These are phyloP conservation scores for Turnera subulata DNA, from an alignment of 345 rosid species.

Conservation along the genomic window DNA sequence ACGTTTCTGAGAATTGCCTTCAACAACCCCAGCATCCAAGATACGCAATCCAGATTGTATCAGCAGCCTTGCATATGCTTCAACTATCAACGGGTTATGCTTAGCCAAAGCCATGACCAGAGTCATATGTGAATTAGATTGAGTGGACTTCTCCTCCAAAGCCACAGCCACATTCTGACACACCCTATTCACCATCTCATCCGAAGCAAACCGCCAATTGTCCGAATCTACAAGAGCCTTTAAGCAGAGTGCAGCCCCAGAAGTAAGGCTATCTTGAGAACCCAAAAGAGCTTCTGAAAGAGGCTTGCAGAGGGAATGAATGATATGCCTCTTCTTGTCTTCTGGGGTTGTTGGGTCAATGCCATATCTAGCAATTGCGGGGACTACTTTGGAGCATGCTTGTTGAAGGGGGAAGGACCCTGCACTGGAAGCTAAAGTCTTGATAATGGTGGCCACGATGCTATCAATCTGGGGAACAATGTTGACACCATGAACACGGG, in stretches of 20 bases:
- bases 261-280: constrained; percentile 74
- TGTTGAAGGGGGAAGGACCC: constrained; percentile 96
- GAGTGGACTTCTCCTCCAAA: constrained; percentile 70
- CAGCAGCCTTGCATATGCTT: constrained; percentile 84
- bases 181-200: constrained; percentile 83
- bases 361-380: constrained; percentile 86
- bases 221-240: constrained; percentile 85
- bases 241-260: constrained; percentile 89
- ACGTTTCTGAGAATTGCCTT: constrained; percentile 79
- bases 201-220: constrained; percentile 87
- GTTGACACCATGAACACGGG: constrained; percentile 89
- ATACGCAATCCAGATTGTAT: constrained; percentile 67
- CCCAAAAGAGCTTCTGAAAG: constrained; percentile 70
- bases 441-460: constrained; percentile 78
- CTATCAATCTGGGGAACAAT: constrained; percentile 87
- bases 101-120: constrained; percentile 82
- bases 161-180: constrained; percentile 91
- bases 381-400: constrained; percentile 92
- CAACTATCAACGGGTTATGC: constrained; percentile 75
- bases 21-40: constrained; percentile 47
- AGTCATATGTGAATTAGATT: constrained; percentile 67
- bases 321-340: constrained; percentile 65
- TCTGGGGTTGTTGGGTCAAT: constrained; percentile 69
- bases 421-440: constrained; percentile 83
- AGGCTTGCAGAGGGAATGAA: constrained; percentile 81